Base-by-base conservation (phyloP, 2,329 filamentous ascomycete genomes). In the Periglandula ipomoeae region DNA sequence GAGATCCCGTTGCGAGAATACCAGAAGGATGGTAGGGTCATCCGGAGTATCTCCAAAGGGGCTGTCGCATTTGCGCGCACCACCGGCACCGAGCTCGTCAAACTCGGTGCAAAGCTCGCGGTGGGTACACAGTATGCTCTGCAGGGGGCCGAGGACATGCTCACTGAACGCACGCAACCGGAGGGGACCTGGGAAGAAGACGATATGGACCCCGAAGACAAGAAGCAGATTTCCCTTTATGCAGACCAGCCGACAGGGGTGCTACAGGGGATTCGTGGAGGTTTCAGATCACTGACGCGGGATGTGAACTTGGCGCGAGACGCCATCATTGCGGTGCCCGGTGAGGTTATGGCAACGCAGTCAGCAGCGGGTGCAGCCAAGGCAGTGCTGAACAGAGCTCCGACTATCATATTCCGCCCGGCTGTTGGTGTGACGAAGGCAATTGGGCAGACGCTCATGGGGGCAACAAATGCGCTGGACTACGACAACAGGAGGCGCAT, bases 81-180 rank as follows among this genome's bases (percentile, higher is more conserved):
- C 1, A 98, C 93, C 0, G 90, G 90, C 3, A 94, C 86, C 0
- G 93, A 96, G 62, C 76, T 97, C n/a, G 86, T 95, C 54, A 93
- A 93, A 59, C 74, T 98, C 0, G 91, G 93, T 11, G 93, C 93
- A 41, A 97, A 96, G 66, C 74, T 97, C 45, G 91, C 91, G 1
- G 87, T 97, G 44, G 93, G 93, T 30, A 95, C 94, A 3, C 93
- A 97, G 60, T 93, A 86, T n/a, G 82, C 90, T 15, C 78, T 98
- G 1, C 86, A 95, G 61, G 87, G 86, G 17, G 89, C 90, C 0
- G 94, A 98, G 65, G 87, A 81, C 17, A 75, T 96, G 53, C 74
- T 96, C 35, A 72, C 68, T 15, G 70, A 72, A 44, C 65, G 65
- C 10, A 61, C 64, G 42, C 61, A 65, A 34, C 56, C 58, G 15